Evolutionary conservation across 345 rosid species (phyloP).

Genomic region (Sonneratia caseolaris): DNA sequence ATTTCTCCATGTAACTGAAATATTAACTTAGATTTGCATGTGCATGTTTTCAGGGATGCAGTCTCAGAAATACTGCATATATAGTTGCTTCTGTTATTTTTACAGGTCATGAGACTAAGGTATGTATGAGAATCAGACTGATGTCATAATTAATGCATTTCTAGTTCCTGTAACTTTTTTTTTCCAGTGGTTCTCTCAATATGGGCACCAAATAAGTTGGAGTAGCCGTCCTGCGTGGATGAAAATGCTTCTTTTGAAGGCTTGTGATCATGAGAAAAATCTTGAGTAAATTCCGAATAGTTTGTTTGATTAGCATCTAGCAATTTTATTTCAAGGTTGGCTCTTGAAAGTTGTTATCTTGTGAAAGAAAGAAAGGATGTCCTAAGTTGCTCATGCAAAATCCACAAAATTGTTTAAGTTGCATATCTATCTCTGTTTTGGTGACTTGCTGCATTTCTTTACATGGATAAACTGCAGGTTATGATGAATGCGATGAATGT

Average conservation of each 20-base stretch:
- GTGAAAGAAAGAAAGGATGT: background rate
- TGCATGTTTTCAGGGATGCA: slow-evolving; percentile 71
- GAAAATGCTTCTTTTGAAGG: background rate
- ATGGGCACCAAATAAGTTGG: background rate
- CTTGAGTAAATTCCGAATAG: background rate
- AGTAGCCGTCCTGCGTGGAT: background rate
- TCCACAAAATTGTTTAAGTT: background rate
- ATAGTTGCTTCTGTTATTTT: slow-evolving; percentile 85
- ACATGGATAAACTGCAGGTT: slow-evolving; percentile 41
- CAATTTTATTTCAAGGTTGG: background rate
- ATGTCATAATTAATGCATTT: background rate
- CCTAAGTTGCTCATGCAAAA: background rate
- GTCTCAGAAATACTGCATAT: slow-evolving; percentile 92
- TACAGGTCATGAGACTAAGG: slow-evolving; percentile 99
- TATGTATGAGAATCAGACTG: slow-evolving; percentile 17
- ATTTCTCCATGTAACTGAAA: slow-evolving; percentile 4
- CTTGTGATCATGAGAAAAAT: background rate
- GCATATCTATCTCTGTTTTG: background rate
- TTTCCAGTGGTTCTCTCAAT: background rate
- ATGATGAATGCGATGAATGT: slow-evolving; percentile 99
- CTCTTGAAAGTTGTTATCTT: background rate
- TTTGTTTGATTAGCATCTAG: background rate
- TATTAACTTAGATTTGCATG: slow-evolving; percentile 2
- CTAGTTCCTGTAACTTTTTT: background rate
- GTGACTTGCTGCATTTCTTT: background rate